Conservation (phyloP, 1,284 basidiomycete genomes). For the Fomitiporia mediterranea region DNA sequence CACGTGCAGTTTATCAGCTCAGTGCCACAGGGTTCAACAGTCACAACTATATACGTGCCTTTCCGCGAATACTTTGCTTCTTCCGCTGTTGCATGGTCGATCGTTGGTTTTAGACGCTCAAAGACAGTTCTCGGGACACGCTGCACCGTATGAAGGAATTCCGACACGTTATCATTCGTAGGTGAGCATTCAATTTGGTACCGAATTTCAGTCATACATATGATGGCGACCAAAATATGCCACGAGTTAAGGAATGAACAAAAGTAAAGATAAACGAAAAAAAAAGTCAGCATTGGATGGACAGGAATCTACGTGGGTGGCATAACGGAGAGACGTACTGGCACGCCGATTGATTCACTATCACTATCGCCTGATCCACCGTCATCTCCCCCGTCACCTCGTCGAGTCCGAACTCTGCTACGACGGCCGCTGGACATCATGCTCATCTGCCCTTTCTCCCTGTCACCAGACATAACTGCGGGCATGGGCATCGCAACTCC, state of each 20-base stretch:
- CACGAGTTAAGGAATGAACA: too few relatives aligned
- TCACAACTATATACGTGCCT: conserved; percentile 16
- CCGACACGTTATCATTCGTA: too few relatives aligned
- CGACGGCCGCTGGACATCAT: neutral
- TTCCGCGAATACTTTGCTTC: conserved; percentile 21
- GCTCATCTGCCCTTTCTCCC: neutral
- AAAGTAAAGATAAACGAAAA: too few relatives aligned
- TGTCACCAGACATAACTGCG: neutral
- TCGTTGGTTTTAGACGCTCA: conserved; percentile 32
- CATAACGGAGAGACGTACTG: neutral
- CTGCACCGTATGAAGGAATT: neutral
- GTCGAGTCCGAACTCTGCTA: neutral
- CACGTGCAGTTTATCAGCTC: neutral
- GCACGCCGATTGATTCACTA: neutral
- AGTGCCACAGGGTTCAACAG: neutral
- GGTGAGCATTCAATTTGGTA: too few relatives aligned
- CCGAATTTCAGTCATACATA: neutral
- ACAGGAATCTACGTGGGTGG: too few relatives aligned
- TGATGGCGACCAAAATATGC: neutral
- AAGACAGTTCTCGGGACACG: conserved; percentile 24
- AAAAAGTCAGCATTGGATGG: too few relatives aligned
- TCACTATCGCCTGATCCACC: neutral
- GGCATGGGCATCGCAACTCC: neutral
- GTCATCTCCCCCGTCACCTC: neutral
- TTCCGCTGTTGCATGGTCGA: conserved; percentile 28